These are phyloP conservation scores for Carex sylvatica DNA, from an alignment of 202 grass and related monocot species.

Conservation along the genomic window DNA sequence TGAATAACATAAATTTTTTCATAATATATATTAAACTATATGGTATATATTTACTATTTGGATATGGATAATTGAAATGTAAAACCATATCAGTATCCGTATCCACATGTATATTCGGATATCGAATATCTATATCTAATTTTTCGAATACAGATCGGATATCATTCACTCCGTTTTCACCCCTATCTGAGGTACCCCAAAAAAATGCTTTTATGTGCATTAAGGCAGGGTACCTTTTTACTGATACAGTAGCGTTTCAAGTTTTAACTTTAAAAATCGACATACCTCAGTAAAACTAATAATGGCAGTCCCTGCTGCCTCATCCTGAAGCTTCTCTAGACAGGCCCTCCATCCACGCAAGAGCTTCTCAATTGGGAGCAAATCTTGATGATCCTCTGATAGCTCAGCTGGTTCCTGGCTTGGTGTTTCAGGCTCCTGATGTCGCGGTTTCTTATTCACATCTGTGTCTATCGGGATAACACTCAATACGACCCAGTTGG, in stretches of 20 bases:
- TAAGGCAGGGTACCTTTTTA: background rate
- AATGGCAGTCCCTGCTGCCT: slow-evolving; percentile 40
- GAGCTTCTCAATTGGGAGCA: slow-evolving; percentile 70
- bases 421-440: slow-evolving; percentile 10
- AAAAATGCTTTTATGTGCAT: background rate
- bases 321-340: slow-evolving; percentile 54
- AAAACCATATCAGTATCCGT: no score
- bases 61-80: no score
- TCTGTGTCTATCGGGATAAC: slow-evolving; percentile 73
- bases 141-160: no score
- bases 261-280: background rate
- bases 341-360: slow-evolving; percentile 56
- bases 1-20: no score
- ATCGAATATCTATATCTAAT: no score
- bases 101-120: no score
- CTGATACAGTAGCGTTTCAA: background rate
- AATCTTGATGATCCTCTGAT: slow-evolving; percentile 5
- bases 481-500: slow-evolving; percentile 71
- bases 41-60: no score
- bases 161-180: no score
- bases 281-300: slow-evolving; percentile 42
- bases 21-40: no score
- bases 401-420: slow-evolving; percentile 42
- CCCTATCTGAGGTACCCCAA: no score
- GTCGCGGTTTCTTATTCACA: slow-evolving; percentile 46